phyloP scores from a whole-genome alignment of 495 filamentous ascomycete species.

The Penicillium paradoxum region DNA sequence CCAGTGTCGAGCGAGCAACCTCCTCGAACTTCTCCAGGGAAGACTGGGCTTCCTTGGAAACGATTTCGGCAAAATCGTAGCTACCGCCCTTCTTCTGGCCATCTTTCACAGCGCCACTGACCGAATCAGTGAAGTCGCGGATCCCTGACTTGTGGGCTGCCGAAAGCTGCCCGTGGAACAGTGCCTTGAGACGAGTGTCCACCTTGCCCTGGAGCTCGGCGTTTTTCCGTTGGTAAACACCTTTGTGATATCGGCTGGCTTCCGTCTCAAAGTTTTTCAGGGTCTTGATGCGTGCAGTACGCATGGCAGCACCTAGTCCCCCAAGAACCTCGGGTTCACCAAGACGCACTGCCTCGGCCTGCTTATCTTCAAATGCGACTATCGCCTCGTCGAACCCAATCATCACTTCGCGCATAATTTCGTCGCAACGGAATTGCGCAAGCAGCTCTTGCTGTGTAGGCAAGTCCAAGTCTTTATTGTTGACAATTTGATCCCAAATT shows the following conservation, averaged over 20 bases:
- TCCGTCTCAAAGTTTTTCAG: constrained; percentile 82
- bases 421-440: constrained; percentile 95
- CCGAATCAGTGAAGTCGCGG: constrained; percentile 79
- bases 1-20: constrained; percentile 65
- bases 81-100: constrained; percentile 83
- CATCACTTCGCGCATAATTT: constrained; percentile 84
- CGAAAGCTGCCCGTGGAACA: constrained; percentile 81
- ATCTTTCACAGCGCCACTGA: constrained; percentile 73
- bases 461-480: constrained; percentile 95
- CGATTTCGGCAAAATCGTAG: constrained; percentile 95
- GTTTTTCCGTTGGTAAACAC: constrained; percentile 80
- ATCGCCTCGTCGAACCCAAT: constrained; percentile 79
- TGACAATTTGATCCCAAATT: constrained; percentile 96
- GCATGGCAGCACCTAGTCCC: constrained; percentile 73
- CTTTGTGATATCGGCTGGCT: constrained; percentile 93
- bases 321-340: constrained; percentile 69
- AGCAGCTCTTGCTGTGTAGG: constrained; percentile 96
- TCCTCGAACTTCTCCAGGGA: constrained; percentile 70
- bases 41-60: constrained; percentile 71
- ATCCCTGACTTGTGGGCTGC: constrained; percentile 89
- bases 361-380: constrained; percentile 77
- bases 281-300: constrained; percentile 61
- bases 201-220: constrained; percentile 81
- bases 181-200: constrained; percentile 75
- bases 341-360: constrained; percentile 62